Evolutionary conservation across 331 rosid genomes (phyloP).

Genomic region (Telfairia occidentalis): DNA sequence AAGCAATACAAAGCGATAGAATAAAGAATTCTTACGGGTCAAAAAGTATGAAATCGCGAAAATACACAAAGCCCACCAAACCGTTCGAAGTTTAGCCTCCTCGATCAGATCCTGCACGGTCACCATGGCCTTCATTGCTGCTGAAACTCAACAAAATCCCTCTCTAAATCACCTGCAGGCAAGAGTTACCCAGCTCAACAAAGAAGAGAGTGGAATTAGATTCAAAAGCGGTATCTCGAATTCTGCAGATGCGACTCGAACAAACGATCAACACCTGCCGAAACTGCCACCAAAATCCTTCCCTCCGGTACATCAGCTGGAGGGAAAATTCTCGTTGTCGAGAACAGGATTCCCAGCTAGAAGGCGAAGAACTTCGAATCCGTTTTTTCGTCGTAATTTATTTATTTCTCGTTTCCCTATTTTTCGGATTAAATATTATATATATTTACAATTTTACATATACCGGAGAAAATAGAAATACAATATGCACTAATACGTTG

Average conservation of each 20-base stretch:
- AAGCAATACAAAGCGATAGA: background rate
- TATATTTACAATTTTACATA: background rate
- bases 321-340: background rate
- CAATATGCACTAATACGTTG: background rate
- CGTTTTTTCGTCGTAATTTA: background rate
- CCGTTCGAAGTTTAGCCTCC: constrained; percentile 65
- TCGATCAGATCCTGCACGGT: constrained; percentile 68
- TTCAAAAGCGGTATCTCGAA: background rate
- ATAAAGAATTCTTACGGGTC: constrained; percentile 42
- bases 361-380: background rate
- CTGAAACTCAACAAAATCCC: constrained; percentile 18
- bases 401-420: background rate
- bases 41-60: constrained; percentile 67
- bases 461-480: background rate
- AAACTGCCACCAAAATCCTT: background rate
- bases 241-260: constrained; percentile 6
- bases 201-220: background rate
- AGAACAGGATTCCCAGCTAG: background rate
- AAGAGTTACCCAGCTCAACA: constrained; percentile 6
- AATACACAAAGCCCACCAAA: constrained; percentile 84
- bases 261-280: background rate
- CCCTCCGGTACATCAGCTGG: background rate
- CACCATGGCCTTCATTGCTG: constrained; percentile 45
- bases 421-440: background rate
- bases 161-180: constrained; percentile 5